Base-by-base conservation (phyloP, 768 basidiomycete species). In the Naganishia randhawae region DNA sequence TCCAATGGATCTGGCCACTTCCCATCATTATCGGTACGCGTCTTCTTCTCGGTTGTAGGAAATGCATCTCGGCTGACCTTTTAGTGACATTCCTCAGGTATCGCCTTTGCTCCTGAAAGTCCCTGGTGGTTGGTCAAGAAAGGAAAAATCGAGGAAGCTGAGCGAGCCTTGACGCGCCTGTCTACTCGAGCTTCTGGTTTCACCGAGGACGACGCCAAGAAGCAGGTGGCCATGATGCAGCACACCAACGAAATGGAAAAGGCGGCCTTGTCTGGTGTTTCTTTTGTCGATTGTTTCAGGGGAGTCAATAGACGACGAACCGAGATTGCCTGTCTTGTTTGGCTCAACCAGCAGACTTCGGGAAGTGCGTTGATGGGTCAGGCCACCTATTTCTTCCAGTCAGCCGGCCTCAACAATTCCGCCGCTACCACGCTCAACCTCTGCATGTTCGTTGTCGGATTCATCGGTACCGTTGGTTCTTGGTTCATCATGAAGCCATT, bases 1-100 rank as follows among this genome's bases (percentile, higher is more conserved):
- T 77, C 17, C 75, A 76, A 68, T 76, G 79, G 81, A 65, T 81
- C 22, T 81, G 78, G 80, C 75, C 78, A 13, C 25, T 78, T 13
- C 80, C 80, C 16, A 72, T 81, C 45, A 45, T 71, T 53, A 37
- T 74, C 39, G 78, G 73, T 65, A 55, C 31, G 54, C 22, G 17
- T 17, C n/a, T 0, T 19, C 14, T 22, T 14, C 13, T 32, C 9
- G 63, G 22, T 63, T 42, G 27, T 52, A 67, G 17, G 14, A 19
- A 16, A 35, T 72, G 32, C 63, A 65, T 19, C 73, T 69, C 0
- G 71, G 65, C 39, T 70, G 53, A 65, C 76, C 75, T 5, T 79
- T 73, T 74, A 74, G 71, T 73, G 1, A 10, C 51, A 14, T 17
- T 51, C 11, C 35, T 11, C 33, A 55, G 54, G 54, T 14, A 53